These are phyloP conservation scores for Zelonia costaricensis DNA, from an alignment of 208 protist genomes.

Conservation along the genomic window DNA sequence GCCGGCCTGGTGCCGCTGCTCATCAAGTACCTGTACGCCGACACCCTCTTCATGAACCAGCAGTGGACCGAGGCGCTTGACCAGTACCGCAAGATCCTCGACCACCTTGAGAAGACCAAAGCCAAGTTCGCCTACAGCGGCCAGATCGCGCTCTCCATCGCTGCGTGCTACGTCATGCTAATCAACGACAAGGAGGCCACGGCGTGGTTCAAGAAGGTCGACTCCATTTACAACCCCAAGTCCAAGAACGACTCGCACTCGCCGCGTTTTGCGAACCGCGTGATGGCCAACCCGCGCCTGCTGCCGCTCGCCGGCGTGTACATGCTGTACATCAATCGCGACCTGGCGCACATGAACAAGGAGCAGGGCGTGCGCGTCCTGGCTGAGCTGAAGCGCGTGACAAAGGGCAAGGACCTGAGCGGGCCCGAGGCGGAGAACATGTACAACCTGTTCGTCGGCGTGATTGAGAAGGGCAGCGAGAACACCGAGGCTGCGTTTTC, in stretches of 20 bases:
- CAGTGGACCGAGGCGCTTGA: conserved; percentile 70
- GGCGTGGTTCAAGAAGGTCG: conserved; percentile 81
- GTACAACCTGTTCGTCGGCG: conserved; percentile 82
- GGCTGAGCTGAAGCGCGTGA: conserved; percentile 63
- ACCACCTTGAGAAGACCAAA: conserved; percentile 70
- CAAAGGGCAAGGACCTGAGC: conserved; percentile 59
- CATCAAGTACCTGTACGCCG: conserved; percentile 87
- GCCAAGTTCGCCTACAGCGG: conserved; percentile 89
- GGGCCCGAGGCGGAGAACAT: conserved; percentile 80
- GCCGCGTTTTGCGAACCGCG: conserved; percentile 79
- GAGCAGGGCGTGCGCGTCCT: conserved; percentile 74
- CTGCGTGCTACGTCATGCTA: conserved; percentile 85
- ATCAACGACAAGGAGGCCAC: conserved; percentile 65
- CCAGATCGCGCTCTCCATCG: conserved; percentile 81
- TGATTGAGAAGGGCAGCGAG: conserved; percentile 89
- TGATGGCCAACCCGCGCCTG: conserved; percentile 70
- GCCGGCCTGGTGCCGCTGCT: conserved; percentile 75
- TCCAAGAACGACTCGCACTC: conserved; percentile 92
- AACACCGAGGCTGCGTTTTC: conserved; percentile 56
- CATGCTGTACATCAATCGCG: conserved; percentile 92
- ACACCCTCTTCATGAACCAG: conserved; percentile 93
- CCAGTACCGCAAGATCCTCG: conserved; percentile 64
- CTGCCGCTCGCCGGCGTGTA: conserved; percentile 82
- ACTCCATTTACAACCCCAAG: conserved; percentile 84
- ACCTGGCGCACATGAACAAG: conserved; percentile 89